Evolutionary conservation across 345 rosid species (phyloP).

Genomic region (Aquilaria yunnanensis): DNA sequence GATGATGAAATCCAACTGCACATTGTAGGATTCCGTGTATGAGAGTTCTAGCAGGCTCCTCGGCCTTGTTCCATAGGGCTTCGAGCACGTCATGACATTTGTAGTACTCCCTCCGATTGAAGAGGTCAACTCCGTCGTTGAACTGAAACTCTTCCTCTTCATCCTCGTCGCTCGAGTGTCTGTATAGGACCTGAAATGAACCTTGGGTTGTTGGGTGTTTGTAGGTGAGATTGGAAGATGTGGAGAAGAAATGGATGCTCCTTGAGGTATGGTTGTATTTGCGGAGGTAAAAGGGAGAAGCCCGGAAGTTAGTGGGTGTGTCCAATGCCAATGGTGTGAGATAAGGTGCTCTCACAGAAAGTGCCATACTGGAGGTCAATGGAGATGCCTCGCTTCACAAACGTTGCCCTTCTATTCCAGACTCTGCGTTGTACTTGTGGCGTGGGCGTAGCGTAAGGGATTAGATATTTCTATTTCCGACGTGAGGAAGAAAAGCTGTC

Average conservation of each 20-base stretch:
- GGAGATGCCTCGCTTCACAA: too few species aligned
- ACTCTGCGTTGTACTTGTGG: too few species aligned
- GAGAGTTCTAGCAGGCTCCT: conserved; percentile 63
- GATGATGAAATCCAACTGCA: conserved; percentile 86
- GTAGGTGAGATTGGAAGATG: background rate
- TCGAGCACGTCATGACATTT: conserved; percentile 80
- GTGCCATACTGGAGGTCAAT: conserved; percentile 18
- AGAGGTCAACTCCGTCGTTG: conserved; percentile 52
- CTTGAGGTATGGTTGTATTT: background rate
- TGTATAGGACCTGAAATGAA: conserved; percentile 21
- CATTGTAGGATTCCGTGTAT: conserved; percentile 83
- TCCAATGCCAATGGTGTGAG: conserved; percentile 5
- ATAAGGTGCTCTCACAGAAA: conserved; percentile 3
- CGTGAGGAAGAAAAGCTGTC: too few species aligned
- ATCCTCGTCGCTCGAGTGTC: conserved; percentile 14
- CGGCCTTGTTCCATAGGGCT: conserved; percentile 57
- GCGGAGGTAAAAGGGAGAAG: conserved; percentile 3
- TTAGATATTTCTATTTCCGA: too few species aligned
- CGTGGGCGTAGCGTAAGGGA: too few species aligned
- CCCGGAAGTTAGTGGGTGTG: conserved; percentile 1
- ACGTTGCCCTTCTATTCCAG: too few species aligned
- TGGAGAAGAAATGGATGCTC: background rate
- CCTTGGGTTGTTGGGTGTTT: background rate
- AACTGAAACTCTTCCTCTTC: conserved; percentile 31
- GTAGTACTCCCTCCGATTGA: conserved; percentile 69